Evolutionary conservation across 805 yeast genomes (phyloP).

Genomic region (Isabelozyma pseudorhagii): DNA sequence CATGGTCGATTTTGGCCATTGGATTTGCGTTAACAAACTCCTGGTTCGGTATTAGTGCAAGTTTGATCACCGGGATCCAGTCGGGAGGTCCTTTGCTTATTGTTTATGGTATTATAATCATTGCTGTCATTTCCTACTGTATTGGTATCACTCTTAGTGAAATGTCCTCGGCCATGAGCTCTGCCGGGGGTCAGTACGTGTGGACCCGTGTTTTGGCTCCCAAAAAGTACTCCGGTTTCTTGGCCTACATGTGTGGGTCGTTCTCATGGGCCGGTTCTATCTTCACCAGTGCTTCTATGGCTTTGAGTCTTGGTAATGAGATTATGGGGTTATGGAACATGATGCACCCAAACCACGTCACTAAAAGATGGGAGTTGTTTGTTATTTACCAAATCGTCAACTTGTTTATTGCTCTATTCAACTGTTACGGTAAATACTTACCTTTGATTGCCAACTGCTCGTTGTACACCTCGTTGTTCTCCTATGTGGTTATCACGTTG

Average conservation of each 20-base stretch:
- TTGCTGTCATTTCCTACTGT: constrained; percentile 31
- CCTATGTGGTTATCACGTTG: constrained; percentile 32
- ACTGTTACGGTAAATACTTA: constrained; percentile 33
- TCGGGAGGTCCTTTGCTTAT: constrained; percentile 42
- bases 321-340: constrained; percentile 37
- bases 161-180: constrained; percentile 37
- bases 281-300: constrained; percentile 40
- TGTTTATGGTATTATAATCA: constrained; percentile 39
- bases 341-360: constrained; percentile 30
- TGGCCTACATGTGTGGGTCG: constrained; percentile 38
- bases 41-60: constrained; percentile 41
- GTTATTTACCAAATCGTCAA: constrained; percentile 35
- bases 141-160: constrained; percentile 39
- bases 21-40: constrained; percentile 43
- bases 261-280: constrained; percentile 43
- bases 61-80: constrained; percentile 38
- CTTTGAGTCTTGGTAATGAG: constrained; percentile 29
- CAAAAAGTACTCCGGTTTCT: constrained; percentile 31
- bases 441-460: constrained; percentile 34
- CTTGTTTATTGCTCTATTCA: constrained; percentile 27
- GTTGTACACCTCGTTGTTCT: constrained; percentile 31
- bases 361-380: constrained; percentile 35
- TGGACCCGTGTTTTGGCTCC: constrained; percentile 42
- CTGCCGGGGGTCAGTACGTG: constrained; percentile 43
- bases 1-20: constrained; percentile 37